phyloP scores from a whole-genome alignment of 2,329 filamentous ascomycete species.

The Alternaria atra region DNA sequence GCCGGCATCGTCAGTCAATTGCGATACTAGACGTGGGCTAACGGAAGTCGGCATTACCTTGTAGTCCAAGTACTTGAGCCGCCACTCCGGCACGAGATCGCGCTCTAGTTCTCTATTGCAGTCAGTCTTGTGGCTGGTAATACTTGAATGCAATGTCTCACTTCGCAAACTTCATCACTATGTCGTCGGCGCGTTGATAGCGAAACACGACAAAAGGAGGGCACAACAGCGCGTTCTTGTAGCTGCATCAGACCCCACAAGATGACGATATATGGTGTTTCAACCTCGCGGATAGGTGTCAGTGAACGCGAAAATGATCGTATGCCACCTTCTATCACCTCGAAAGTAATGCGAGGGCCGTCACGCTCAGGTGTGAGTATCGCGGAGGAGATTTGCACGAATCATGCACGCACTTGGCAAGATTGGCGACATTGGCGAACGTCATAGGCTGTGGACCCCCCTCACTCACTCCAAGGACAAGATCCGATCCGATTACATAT shows the following conservation, averaged over 20 bases:
- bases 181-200: constrained; percentile 19
- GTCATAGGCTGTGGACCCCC: constrained; percentile 10
- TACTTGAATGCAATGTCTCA: constrained; percentile 44
- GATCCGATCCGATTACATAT: not conserved
- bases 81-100: constrained; percentile 93
- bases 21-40: constrained; percentile 15
- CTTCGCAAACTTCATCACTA: constrained; percentile 70
- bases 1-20: constrained; percentile 15
- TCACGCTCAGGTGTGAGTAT: not conserved
- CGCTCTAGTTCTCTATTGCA: constrained; percentile 76
- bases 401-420: constrained; percentile 20
- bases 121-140: constrained; percentile 10
- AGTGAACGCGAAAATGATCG: not conserved
- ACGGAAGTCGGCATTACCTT: constrained; percentile 65
- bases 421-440: constrained; percentile 14
- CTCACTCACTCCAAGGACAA: not conserved
- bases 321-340: not conserved
- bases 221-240: constrained; percentile 2
- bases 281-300: not conserved
- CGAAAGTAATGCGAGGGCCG: constrained; percentile 8
- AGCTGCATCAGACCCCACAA: constrained; percentile 2
- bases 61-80: constrained; percentile 92
- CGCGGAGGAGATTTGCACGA: constrained; percentile 10
- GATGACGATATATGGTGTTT: not conserved
- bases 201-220: not conserved